Base-by-base conservation (phyloP, 176 grass and related monocot genomes). In the Bromus sterilis region DNA sequence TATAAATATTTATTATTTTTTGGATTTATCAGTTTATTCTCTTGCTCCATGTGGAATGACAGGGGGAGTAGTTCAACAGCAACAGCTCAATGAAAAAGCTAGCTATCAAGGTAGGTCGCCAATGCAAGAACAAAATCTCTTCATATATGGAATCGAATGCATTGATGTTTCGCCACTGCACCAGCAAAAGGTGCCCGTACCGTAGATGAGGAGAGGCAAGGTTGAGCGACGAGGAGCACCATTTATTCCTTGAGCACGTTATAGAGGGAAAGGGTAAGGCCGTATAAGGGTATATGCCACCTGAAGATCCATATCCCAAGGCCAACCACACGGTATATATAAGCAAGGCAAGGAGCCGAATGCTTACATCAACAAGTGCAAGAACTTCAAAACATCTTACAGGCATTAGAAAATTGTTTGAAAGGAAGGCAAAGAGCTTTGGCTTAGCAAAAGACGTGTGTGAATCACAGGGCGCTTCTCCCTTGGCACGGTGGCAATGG, bases 401-500 rank as follows among this genome's bases (percentile, higher is more conserved):
- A 18, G 35, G 53, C 43, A 46, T 46, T 48, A 48, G 5, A 13
- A 48, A 48, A 48, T 6, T 18, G 18, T 48, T 48, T 48, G 44
- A 48, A 18, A 6, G 15, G 44, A 2, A 0, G 5, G 15, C 15
- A 48, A 48, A 48, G 15, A 48, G 44, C 5, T 2, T 48, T 48
- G 44, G 0, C 44, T 48, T 48, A 48, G 15, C 1, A 18, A 48
- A 0, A 48, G 44, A 18, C 4, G 44, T 9, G 21, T 76, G 41
- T 80, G 84, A 91, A 87, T 91, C 53, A 71, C 84, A 91, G 89
- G 80, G 84, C 36, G 16, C 15, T 66, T 91, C 85, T 87, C 84
- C 89, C 84, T 87, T 76, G 89, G 85, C 89, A 91, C 57, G 75
- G 66, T 69, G 75, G 77, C 28, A 39, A 28, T n/a, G n/a, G 76